phyloP scores from a whole-genome alignment of 139 green algal species.

The Chlorella sp. region DNA sequence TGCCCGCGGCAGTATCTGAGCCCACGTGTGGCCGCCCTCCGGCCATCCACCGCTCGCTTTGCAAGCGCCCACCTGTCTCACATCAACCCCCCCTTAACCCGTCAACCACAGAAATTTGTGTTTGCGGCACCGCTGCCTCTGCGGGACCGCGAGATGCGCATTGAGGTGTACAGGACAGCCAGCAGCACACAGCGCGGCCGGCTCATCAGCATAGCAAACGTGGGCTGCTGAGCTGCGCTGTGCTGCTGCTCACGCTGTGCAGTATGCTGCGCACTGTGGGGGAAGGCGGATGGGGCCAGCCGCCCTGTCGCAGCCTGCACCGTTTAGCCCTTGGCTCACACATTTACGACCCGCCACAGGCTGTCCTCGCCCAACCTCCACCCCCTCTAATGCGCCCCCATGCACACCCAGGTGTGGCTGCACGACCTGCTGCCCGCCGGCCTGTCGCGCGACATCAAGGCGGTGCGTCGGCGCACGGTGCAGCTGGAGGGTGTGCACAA shows the following conservation, averaged over 20 bases:
- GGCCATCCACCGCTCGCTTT: too few species aligned
- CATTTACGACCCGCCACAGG: background rate
- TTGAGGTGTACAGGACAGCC: conserved; percentile 35
- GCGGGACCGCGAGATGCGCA: conserved; percentile 19
- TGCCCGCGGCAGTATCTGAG: too few species aligned
- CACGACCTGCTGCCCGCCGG: conserved; percentile 20
- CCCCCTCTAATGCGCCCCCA: background rate
- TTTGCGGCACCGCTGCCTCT: conserved; percentile 38
- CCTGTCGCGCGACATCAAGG: background rate
- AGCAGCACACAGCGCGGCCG: conserved; percentile 24
- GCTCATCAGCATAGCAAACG: conserved; percentile 12
- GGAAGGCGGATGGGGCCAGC: too few species aligned
- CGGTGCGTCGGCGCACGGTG: background rate
- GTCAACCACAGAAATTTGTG: conserved; percentile 17
- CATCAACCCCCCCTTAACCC: background rate
- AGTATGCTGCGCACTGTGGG: too few species aligned
- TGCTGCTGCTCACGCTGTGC: too few species aligned
- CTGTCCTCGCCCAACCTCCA: background rate
- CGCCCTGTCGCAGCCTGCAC: background rate
- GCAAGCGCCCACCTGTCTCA: too few species aligned
- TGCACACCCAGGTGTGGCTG: conserved; percentile 21
- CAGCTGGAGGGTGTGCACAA: conserved; percentile 1
- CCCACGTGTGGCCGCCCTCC: too few species aligned
- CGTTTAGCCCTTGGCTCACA: background rate
- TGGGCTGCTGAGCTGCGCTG: background rate